Conservation (phyloP, 2,329 filamentous ascomycete species). For the Dendryphion nanum region DNA sequence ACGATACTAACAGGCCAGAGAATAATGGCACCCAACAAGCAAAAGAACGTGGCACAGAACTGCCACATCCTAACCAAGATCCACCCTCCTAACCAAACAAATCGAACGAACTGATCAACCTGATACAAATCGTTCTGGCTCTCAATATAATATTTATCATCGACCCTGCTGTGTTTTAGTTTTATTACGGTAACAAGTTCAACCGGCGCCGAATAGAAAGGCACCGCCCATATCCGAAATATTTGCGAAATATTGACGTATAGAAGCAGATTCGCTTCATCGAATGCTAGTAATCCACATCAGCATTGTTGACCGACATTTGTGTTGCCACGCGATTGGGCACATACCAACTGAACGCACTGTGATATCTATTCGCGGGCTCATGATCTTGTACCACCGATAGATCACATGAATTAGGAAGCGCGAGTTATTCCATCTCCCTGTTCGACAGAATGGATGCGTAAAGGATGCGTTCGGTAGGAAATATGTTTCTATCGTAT, state of each 20-base stretch:
- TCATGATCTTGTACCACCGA: slow-evolving; percentile 73
- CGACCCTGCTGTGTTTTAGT: slow-evolving; percentile 50
- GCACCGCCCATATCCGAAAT: slow-evolving; percentile 75
- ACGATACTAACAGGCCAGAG: slow-evolving; percentile 52
- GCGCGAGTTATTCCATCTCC: slow-evolving; percentile 60
- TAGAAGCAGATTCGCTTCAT: slow-evolving; percentile 63
- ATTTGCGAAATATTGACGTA: slow-evolving; percentile 73
- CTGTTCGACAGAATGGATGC: slow-evolving; percentile 75
- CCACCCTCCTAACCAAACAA: slow-evolving; percentile 61
- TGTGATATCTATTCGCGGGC: slow-evolving; percentile 66
- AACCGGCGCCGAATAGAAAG: slow-evolving; percentile 69
- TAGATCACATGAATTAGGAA: slow-evolving; percentile 69
- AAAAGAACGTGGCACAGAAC: slow-evolving; percentile 62
- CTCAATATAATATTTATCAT: slow-evolving; percentile 65
- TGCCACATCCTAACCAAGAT: slow-evolving; percentile 62
- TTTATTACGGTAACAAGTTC: slow-evolving; percentile 66
- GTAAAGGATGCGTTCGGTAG: slow-evolving; percentile 68
- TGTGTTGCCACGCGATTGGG: too few relatives aligned
- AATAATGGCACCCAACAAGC: slow-evolving; percentile 57
- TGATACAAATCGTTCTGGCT: slow-evolving; percentile 83
- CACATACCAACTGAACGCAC: slow-evolving; percentile 60
- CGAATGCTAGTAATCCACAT: slow-evolving; percentile 68
- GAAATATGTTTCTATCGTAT: slow-evolving; percentile 70
- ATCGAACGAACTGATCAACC: slow-evolving; percentile 71
- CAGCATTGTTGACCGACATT: too few relatives aligned